Base-by-base conservation (phyloP, 345 rosid species). In the Salix koriyanagi region DNA sequence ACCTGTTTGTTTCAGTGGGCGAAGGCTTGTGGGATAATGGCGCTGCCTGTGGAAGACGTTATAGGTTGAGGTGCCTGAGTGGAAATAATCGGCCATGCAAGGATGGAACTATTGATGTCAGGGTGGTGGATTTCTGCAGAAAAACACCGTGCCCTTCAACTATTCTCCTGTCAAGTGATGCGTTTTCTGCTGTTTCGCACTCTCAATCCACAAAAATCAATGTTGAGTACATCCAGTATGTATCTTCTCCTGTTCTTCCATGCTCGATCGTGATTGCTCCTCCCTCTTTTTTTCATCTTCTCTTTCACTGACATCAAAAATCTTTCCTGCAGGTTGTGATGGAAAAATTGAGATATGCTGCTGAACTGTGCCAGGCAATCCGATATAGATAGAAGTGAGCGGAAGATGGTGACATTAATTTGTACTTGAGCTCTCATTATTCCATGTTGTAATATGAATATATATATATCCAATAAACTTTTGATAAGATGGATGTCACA, bases 11-110 rank as follows among this genome's bases (percentile, higher is more conserved):
- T 4, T 79, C 85, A 1, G 83, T 79, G 34, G 78, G 84, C 19
- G 82, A 85, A 64, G 86, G 77, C 2, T 28, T 83, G 72, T 83
- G 86, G 86, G 86, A 83, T 48, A 83, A 81, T 1, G 79, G 83
- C 1, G 86, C 88, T 2, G 88, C 88, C 6, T 85, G 86, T 34
- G 78, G 80, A 32, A 66, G 85, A 19, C 61, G 80, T 41, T 85
- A 85, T 25, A 18, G 82, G 58, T 2, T 77, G 78, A 5, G 81
- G 56, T 83, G 88, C 65, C 19, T 75, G 8, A 85, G 88, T 18
- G 88, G 86, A 14, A 60, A 50, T 14, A 75, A 81, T 0, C 71
- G 70, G 30, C 80, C 80, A 1, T 85, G 86, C 77, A 83, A 81
- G 67, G 79, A 3, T 1, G 80, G 70, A 13, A 75, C 69, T 5